phyloP scores from a whole-genome alignment of 345 rosid species.

The Eucalyptus grandis region DNA sequence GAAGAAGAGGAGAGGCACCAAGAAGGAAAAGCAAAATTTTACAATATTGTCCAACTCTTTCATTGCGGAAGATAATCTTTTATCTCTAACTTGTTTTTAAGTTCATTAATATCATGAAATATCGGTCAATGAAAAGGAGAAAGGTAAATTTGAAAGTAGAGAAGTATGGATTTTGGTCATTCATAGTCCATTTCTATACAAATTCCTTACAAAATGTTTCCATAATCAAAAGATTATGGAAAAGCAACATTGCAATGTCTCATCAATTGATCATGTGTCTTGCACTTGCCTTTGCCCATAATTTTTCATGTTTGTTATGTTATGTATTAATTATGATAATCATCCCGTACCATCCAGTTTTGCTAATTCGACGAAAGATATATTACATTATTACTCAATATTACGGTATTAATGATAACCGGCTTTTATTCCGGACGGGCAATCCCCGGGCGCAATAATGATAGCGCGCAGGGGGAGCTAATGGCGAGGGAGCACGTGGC shows the following conservation, averaged over 20 bases:
- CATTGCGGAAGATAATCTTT: no score
- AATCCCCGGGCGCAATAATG: background rate
- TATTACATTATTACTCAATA: background rate
- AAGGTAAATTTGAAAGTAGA: background rate
- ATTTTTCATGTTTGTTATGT: background rate
- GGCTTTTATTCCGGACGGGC: background rate
- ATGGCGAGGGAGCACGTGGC: background rate
- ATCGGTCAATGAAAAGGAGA: background rate
- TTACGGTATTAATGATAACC: no score
- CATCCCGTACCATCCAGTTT: background rate
- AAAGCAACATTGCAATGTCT: no score
- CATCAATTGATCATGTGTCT: no score
- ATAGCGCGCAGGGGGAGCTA: background rate
- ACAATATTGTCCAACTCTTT: no score
- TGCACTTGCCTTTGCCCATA: background rate
- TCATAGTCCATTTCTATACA: no score
- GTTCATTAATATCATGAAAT: background rate
- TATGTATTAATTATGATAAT: background rate
- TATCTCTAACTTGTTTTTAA: background rate
- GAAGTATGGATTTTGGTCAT: no score
- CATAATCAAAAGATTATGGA: no score
- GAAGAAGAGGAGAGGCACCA: no score
- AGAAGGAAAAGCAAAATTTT: no score
- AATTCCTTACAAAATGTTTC: no score
- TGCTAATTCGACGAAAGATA: background rate